Evolutionary conservation across 73 alveolate genomes (phyloP).

Genomic region (Tetrahymena malaccensis): DNA sequence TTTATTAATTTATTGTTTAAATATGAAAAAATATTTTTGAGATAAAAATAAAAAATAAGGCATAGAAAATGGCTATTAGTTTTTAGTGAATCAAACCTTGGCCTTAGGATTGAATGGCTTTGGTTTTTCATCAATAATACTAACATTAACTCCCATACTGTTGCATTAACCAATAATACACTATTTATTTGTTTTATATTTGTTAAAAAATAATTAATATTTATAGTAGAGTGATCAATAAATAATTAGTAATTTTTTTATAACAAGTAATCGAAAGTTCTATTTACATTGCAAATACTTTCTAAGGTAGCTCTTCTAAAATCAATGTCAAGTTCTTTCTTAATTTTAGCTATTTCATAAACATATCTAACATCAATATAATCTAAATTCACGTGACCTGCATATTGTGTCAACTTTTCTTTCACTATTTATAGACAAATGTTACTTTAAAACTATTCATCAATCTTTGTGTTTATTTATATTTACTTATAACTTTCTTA

Average conservation of each 20-base stretch:
- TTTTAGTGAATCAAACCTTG: background rate
- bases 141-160: background rate
- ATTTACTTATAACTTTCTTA: conserved; percentile 60
- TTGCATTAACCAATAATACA: background rate
- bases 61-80: background rate
- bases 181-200: background rate
- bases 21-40: background rate
- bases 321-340: background rate
- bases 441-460: background rate
- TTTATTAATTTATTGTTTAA: background rate
- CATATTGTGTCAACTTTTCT: background rate
- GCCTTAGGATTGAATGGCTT: background rate
- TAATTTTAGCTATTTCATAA: background rate
- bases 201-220: no score
- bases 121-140: background rate
- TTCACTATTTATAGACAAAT: background rate
- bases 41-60: background rate
- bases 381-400: background rate
- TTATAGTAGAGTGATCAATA: background rate
- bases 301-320: background rate
- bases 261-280: background rate
- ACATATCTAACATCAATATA: background rate
- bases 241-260: background rate
- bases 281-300: background rate
- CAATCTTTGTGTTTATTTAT: background rate